Percentiles rank a stretch among this genome's conserved stretches.
Conservation (phyloP, 306 rosid species). For the Vicia sativa region DNA sequence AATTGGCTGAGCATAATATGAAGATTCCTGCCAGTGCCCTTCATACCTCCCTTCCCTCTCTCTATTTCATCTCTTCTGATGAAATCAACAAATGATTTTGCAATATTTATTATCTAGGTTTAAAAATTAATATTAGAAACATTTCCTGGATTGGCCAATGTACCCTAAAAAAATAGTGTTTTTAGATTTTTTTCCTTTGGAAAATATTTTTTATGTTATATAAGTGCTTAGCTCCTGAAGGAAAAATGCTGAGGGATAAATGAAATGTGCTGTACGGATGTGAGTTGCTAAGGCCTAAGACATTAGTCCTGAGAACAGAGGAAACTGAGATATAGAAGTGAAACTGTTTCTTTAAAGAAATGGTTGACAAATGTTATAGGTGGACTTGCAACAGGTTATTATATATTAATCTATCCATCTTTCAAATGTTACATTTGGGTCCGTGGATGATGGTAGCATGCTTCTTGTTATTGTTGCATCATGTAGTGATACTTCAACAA, state of each 20-base stretch:
- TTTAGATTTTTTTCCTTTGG: slow-evolving; percentile 4
- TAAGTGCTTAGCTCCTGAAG: neutral
- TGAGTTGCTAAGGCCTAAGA: slow-evolving; percentile 19
- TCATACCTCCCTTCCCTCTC: neutral
- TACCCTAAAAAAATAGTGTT: too few species aligned
- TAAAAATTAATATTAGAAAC: neutral
- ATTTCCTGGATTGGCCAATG: slow-evolving; percentile 3
- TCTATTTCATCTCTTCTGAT: neutral
- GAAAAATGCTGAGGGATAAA: neutral
- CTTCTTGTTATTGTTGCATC: slow-evolving; percentile 5
- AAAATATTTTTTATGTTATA: neutral
- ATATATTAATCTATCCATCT: neutral
- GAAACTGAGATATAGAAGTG: neutral
- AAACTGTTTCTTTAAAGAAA: too few species aligned
- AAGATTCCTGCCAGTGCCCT: too few species aligned
- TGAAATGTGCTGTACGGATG: neutral
- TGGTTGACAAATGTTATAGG: slow-evolving; percentile 18
- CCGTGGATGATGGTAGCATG: slow-evolving; percentile 3
- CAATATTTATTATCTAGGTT: slow-evolving; percentile 22
- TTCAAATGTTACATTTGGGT: slow-evolving; percentile 5
- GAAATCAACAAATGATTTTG: neutral
- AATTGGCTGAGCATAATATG: too few species aligned
- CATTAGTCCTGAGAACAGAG: neutral
- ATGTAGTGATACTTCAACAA: slow-evolving; percentile 5
- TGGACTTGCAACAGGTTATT: slow-evolving; percentile 13